phyloP scores from a whole-genome alignment of 768 basidiomycete species.

The Basidioascus undulatus region DNA sequence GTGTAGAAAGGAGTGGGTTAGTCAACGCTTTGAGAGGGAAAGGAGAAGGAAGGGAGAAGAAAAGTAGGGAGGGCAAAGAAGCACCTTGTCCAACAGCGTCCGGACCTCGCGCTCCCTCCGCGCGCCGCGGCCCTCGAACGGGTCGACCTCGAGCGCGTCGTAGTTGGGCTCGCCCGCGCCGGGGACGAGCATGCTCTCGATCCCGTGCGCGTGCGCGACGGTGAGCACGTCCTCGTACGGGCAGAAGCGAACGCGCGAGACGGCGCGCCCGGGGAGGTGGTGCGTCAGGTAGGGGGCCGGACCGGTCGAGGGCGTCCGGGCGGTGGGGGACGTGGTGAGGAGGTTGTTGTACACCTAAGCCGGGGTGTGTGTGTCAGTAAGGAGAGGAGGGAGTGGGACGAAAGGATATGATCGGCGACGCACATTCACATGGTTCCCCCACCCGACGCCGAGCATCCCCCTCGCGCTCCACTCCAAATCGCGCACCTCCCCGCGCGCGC shows the following conservation, averaged over 20 bases:
- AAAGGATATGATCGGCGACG: constrained; percentile 12
- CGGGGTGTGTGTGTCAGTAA: too few relatives aligned
- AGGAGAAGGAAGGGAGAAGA: neutral
- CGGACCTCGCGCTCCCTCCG: constrained; percentile 78
- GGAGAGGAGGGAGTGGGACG: too few relatives aligned
- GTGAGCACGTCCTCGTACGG: constrained; percentile 72
- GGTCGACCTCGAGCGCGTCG: constrained; percentile 79
- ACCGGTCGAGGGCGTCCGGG: constrained; percentile 1
- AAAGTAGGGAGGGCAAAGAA: constrained; percentile 2
- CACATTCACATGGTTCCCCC: constrained; percentile 64
- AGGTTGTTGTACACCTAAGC: constrained; percentile 42
- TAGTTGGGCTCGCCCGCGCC: constrained; percentile 87
- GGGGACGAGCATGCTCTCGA: constrained; percentile 70
- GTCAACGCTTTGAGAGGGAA: neutral
- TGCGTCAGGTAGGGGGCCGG: constrained; percentile 69
- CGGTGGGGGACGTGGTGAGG: constrained; percentile 2
- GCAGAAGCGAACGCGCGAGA: constrained; percentile 53
- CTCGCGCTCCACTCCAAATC: constrained; percentile 66
- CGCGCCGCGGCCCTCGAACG: constrained; percentile 62
- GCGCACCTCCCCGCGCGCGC: constrained; percentile 26
- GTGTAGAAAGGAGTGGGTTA: neutral
- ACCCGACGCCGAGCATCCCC: constrained; percentile 57
- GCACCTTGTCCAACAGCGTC: constrained; percentile 63
- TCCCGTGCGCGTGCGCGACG: constrained; percentile 45
- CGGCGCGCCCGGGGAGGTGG: constrained; percentile 51